Base-by-base conservation (phyloP, 2,329 filamentous ascomycete species). In the Exserohilum rostratum region DNA sequence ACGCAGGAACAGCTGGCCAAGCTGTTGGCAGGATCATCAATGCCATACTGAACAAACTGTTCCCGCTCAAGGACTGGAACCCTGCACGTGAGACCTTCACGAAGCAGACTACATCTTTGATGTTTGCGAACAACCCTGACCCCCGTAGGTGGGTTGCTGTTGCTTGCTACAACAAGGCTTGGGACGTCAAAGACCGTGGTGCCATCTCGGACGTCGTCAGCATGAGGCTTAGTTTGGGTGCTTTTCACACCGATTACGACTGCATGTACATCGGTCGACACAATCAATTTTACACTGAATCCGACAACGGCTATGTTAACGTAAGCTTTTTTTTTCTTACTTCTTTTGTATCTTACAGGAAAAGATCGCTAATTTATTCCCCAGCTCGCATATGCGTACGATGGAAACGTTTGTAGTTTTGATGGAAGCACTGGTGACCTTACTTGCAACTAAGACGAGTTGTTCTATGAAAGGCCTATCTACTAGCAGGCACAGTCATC, bases 131-230 rank as follows among this genome's bases (percentile, higher is more conserved):
- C 29, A 50, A 50, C 39, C 48, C 48, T 1, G 31, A 50, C 18
- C 40, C 15, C 22, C 6, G 6, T 13, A 20, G 34, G 9, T 44
- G 31, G 31, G 30, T 37, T 10, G 48, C 48, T 5, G 31, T 20
- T 12, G 39, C 10, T 6, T 50, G 48, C 27, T 50, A 50, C 39
- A 50, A 50, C 31, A 44, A 50, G 48, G 22, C 22, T 15, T 50
- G 27, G 20, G 6, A 6, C 15, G 27, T 38, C 31, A 50, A 45
- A 39, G 18, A 50, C 31, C 17, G 17, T 7, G 6, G 30, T 12
- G 25, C 15, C n/a, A 43, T 50, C 20, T 35, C 31, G 10, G 48
- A 44, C 15, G 39, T 44, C n/a, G 39, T 50, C 22, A 44, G 39
- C 30, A 27, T 44, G 39, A 22, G 15, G 31, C 40, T 50, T 12